Conservation (phyloP, 2,329 filamentous ascomycete genomes). For the Nemania abortiva region DNA sequence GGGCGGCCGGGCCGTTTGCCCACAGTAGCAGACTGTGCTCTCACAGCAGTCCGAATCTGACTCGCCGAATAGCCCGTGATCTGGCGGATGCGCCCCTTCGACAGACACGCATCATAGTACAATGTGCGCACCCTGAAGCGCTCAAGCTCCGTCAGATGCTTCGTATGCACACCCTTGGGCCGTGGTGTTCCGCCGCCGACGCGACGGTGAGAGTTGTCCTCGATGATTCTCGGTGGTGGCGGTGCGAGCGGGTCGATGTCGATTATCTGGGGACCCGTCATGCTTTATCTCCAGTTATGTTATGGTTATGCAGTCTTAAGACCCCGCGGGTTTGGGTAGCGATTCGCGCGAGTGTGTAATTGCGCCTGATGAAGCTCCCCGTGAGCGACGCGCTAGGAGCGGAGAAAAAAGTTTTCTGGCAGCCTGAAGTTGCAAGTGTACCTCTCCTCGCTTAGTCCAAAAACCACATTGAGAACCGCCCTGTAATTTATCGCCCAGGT, state of each 20-base stretch:
- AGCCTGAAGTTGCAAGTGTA: constrained; percentile 24
- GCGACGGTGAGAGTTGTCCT: constrained; percentile 7
- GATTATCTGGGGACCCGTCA: neutral
- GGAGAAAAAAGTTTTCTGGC: constrained; percentile 45
- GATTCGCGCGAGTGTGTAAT: neutral
- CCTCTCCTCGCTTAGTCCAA: neutral
- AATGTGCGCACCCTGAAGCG: constrained; percentile 48
- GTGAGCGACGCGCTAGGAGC: neutral
- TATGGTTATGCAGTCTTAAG: neutral
- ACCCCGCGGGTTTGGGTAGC: neutral
- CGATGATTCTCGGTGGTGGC: constrained; percentile 33
- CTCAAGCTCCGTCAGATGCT: constrained; percentile 48
- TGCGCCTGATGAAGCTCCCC: neutral
- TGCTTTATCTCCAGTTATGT: constrained; percentile 3
- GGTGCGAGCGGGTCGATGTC: constrained; percentile 23
- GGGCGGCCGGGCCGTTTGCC: constrained; percentile 45
- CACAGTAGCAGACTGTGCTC: constrained; percentile 42
- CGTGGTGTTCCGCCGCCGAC: constrained; percentile 17
- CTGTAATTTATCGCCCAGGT: neutral
- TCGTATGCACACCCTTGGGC: constrained; percentile 48
- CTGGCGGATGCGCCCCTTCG: constrained; percentile 45
- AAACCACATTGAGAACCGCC: neutral
- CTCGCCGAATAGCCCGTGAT: constrained; percentile 49
- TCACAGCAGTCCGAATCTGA: constrained; percentile 48
- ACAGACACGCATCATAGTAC: constrained; percentile 47